These are phyloP conservation scores for Microcos paniculata DNA, from an alignment of 345 rosid species.

Conservation along the genomic window DNA sequence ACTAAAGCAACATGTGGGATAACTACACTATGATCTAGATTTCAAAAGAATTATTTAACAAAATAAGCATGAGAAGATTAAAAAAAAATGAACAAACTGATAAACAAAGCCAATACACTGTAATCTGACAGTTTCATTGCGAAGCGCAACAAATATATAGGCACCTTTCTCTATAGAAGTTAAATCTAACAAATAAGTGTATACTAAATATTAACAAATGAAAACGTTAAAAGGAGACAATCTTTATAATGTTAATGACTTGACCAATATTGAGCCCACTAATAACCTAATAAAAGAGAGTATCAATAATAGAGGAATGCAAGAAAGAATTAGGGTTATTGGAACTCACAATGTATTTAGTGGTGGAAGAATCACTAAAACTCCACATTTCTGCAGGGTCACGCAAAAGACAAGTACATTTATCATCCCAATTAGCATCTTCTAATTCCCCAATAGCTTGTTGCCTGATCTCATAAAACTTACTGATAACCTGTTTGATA, in stretches of 20 bases:
- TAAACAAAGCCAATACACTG: background rate
- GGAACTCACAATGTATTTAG: constrained; percentile 77
- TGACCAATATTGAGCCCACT: background rate
- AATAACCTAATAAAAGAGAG: background rate
- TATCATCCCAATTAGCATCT: constrained; percentile 60
- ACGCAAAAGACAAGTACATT: constrained; percentile 62
- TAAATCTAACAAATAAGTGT: background rate
- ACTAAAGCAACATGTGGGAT: background rate
- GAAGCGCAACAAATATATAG: background rate
- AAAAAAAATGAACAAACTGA: background rate
- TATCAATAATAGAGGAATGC: background rate
- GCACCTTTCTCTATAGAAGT: background rate
- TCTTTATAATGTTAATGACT: background rate
- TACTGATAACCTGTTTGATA: constrained; percentile 60
- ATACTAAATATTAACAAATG: background rate
- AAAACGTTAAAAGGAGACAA: background rate
- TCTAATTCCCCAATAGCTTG: constrained; percentile 42
- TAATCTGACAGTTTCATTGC: background rate
- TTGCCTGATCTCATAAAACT: constrained; percentile 69
- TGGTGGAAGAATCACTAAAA: constrained; percentile 75
- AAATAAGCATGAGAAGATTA: background rate
- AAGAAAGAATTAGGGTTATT: background rate
- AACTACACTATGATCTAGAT: background rate
- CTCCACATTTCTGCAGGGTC: constrained; percentile 80
- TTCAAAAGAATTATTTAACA: background rate